Base-by-base conservation (phyloP, 2,329 filamentous ascomycete genomes). In the Botrytis hyacinthi region DNA sequence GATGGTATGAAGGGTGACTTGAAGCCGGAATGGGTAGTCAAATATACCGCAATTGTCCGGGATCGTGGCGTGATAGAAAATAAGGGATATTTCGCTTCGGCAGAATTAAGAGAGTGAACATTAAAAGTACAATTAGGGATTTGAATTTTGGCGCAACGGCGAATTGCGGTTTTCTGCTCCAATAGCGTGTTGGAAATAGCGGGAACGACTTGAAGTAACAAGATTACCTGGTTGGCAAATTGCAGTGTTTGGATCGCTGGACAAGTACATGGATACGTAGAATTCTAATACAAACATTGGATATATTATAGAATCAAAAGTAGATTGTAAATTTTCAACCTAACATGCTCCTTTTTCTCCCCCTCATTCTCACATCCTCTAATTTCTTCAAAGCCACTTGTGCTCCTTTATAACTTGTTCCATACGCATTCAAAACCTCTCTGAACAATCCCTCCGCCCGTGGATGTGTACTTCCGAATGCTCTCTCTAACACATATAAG, bases 51-150 rank as follows among this genome's bases (percentile, higher is more conserved):
- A 1, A 95, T 98, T 74, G 93, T 98, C 59, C 92, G 93, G 82
- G 92, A 98, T 81, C 87, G 96, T 71, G 96, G 96, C 22, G 96
- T 99, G 14, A 95, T 99, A 77, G 96, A 99, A 86, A 97, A 96
- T 81, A 99, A 98, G 85, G 96, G 96, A 12, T 98, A 98, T 83
- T 98, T 98, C 85, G 95, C 95, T 1, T 90, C 91, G 32, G 95
- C 95, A 4, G 91, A 94, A 80, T 83, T 96, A 76, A 84, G 85
- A 65, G 84, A 85, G 72, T 81, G 73, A 79, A 51, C 26, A 40
- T 26, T 6, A 42, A 68, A 68, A 32, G 35, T 16, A 9, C 32
- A 44, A 22, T 42, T 57, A 18, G n/a, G 16, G 18, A 7, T 57
- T 54, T 42, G 10, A 42, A 6, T 68, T 40, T 16, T 42, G 48